Percentiles rank a stretch among this genome's conserved stretches.
Evolutionary conservation across 768 basidiomycete species (phyloP).

Genomic region (Crucibulum laeve): DNA sequence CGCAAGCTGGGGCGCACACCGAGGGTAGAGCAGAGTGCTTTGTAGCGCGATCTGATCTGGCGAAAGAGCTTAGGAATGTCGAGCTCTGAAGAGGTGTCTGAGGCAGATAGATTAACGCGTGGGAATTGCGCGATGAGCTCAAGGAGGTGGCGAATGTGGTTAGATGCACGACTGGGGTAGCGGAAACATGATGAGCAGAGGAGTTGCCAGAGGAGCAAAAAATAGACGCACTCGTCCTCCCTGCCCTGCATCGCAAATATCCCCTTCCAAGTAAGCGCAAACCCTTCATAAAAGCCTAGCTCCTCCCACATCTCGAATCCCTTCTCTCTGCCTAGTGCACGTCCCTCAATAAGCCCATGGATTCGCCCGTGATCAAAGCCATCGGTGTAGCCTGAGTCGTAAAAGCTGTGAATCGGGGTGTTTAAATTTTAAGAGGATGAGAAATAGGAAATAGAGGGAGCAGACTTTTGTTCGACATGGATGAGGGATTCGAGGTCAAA

Average conservation of each 20-base stretch:
- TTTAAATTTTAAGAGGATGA: neutral
- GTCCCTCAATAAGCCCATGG: conserved; percentile 88
- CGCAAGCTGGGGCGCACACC: conserved; percentile 52
- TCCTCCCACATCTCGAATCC: conserved; percentile 98
- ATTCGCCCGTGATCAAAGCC: conserved; percentile 84
- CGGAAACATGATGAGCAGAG: neutral
- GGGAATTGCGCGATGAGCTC: conserved; percentile 76
- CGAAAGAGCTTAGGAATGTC: conserved; percentile 78
- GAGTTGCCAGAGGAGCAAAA: conserved; percentile 5
- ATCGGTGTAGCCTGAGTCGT: conserved; percentile 68
- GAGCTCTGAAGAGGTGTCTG: conserved; percentile 38
- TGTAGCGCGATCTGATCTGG: conserved; percentile 86
- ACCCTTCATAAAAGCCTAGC: conserved; percentile 89
- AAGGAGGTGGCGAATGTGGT: conserved; percentile 68
- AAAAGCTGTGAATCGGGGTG: conserved; percentile 53
- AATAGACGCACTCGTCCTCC: conserved; percentile 43
- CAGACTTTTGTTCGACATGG: conserved; percentile 61
- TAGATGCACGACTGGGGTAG: conserved; percentile 44
- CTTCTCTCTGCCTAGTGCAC: conserved; percentile 84
- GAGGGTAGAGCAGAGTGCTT: conserved; percentile 77
- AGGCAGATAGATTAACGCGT: conserved; percentile 60
- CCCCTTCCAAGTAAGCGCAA: conserved; percentile 66
- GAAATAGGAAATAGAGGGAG: conserved; percentile 1
- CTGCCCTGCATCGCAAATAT: conserved; percentile 37
- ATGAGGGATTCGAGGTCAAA: conserved; percentile 61